A percentile compares a stretch with the other conserved stretches of the same genome.
Conservation (phyloP, 345 rosid species). For the Carallia pectinifolia region DNA sequence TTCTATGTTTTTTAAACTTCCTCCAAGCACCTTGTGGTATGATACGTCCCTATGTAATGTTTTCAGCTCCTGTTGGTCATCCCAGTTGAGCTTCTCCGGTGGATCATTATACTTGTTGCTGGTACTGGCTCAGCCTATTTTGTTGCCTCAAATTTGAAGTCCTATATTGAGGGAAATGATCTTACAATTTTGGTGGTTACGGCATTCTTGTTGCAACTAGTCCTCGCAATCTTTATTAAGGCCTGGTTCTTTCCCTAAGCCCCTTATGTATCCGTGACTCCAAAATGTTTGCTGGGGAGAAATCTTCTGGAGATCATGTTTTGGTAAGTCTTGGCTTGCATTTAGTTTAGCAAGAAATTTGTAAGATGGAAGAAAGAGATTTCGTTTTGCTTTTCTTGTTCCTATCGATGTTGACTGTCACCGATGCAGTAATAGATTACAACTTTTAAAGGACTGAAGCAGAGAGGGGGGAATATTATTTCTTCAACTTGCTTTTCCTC, state of each 20-base stretch:
- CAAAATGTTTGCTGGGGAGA: neutral
- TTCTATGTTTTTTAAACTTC: neutral
- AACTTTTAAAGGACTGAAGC: constrained; percentile 15
- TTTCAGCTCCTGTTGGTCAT: constrained; percentile 76
- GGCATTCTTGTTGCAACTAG: constrained; percentile 76
- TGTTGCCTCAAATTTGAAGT: constrained; percentile 65
- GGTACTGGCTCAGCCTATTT: constrained; percentile 72
- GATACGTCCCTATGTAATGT: constrained; percentile 6
- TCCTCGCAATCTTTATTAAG: constrained; percentile 82
- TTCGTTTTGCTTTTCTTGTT: constrained; percentile 5
- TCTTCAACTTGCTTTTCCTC: neutral
- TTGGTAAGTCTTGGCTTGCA: neutral
- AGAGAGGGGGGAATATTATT: neutral
- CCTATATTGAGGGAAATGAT: constrained; percentile 50
- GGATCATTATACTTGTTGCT: constrained; percentile 72
- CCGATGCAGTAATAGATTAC: constrained; percentile 11
- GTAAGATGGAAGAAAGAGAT: constrained; percentile 1
- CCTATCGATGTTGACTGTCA: constrained; percentile 5
- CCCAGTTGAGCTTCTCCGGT: constrained; percentile 75
- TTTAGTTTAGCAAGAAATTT: too few relatives aligned
- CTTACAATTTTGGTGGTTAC: constrained; percentile 48
- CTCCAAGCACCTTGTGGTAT: neutral
- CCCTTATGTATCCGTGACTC: neutral
- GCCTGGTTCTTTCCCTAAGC: constrained; percentile 86
- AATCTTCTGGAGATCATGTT: neutral